phyloP scores from a whole-genome alignment of 148 eudicot species.

The Camellia lanceoleosa region DNA sequence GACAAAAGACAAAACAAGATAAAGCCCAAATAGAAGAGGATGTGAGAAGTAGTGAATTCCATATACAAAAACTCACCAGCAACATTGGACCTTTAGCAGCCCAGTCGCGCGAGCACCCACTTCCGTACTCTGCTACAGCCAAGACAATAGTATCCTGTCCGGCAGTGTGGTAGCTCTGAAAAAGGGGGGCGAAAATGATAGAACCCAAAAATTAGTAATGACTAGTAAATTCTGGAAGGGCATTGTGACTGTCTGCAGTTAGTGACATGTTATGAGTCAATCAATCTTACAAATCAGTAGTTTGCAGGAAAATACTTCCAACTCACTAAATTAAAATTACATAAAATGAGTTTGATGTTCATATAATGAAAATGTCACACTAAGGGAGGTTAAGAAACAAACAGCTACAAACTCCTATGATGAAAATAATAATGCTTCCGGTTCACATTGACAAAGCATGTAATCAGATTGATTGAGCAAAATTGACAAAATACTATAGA shows the following conservation, averaged over 20 bases:
- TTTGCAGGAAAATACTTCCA: not conserved
- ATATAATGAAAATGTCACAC: not conserved
- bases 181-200: not conserved
- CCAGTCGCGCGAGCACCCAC: conserved; percentile 2
- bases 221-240: not conserved
- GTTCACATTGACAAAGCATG: not conserved
- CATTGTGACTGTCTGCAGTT: not conserved
- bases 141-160: conserved; percentile 28
- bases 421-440: not conserved
- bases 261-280: not conserved
- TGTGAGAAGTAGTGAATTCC: not conserved
- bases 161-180: conserved; percentile 28
- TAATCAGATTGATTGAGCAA: not conserved
- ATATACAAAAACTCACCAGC: too few relatives aligned
- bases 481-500: not conserved
- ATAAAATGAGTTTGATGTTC: too few relatives aligned
- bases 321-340: not conserved
- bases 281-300: too few relatives aligned
- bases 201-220: not conserved
- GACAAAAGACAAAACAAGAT: not conserved
- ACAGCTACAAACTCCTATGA: not conserved
- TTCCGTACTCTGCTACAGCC: conserved; percentile 31
- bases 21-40: not conserved
- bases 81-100: too few relatives aligned
- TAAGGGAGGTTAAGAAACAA: not conserved